Conservation (phyloP, 2,329 filamentous ascomycete genomes). For the Ceratocystis harringtonii region DNA sequence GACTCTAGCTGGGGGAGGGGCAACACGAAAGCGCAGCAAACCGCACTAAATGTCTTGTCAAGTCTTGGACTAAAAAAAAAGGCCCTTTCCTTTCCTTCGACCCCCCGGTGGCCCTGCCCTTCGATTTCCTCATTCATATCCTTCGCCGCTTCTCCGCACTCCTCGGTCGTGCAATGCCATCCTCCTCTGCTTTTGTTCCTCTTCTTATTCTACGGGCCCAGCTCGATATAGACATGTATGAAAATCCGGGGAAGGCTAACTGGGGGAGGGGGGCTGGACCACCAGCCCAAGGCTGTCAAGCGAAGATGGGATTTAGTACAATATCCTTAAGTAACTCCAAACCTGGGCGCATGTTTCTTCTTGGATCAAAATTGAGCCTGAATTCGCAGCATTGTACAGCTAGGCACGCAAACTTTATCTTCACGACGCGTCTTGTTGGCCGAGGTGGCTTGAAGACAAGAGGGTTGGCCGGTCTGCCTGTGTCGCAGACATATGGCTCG, state of each 20-base stretch:
- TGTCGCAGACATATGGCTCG: background rate
- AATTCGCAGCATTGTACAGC: background rate
- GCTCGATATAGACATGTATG: conserved; percentile 1
- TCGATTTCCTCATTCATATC: background rate
- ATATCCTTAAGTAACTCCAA: background rate
- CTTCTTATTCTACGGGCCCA: background rate
- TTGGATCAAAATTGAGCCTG: background rate
- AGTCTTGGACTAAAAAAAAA: background rate
- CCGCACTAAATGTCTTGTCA: background rate
- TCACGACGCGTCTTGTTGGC: background rate
- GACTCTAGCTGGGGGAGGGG: background rate
- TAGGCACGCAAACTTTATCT: conserved; percentile 5
- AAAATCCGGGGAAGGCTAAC: conserved; percentile 9
- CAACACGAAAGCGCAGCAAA: background rate
- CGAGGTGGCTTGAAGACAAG: background rate
- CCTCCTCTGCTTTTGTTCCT: background rate
- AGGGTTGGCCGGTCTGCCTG: background rate
- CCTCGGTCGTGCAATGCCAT: background rate
- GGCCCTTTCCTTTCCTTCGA: background rate
- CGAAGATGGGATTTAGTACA: background rate
- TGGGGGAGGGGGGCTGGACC: background rate
- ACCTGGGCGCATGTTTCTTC: background rate
- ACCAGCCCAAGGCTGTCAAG: background rate
- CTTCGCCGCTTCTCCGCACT: background rate
- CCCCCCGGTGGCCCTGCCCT: background rate